Evolutionary conservation across 169 alveolate species (phyloP), one percentile per base, ranked within the genome.

Genomic region (Cryptosporidium felis): DNA sequence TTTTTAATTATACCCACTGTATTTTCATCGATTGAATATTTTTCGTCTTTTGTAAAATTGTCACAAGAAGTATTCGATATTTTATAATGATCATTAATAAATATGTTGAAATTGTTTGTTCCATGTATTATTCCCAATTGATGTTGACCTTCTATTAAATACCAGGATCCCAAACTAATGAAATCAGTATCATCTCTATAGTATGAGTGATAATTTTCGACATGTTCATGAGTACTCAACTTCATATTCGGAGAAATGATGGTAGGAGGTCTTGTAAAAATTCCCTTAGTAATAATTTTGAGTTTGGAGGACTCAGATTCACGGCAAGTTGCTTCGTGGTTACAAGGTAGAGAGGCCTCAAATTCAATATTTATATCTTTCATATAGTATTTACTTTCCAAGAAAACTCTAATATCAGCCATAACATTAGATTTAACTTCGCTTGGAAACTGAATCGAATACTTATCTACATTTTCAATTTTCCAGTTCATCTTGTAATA

Each of bases 111-210:
- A 40, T 74, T 74, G 41, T 41, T 56, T 38, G 85, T 53, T 40
- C 85, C 85, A 53, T 51, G 21, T 36, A 74, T 74, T 14, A 74
- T 9, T 18, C 85, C 85, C 12, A 74, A 58, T 28, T 74, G 74
- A 21, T 74, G 85, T 18, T 32, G 14, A 16, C 85, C 85, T 21
- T 56, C 59, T 10, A 74, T 16, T 9, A 74, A 26, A 12, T 56
- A 36, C 85, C 85, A 74, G 6, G 56, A 28, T 1, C 74, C 74
- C 8, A 40, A 26, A 53, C 56, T 30, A 42, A 65, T 46, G 5
- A 46, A 21, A 12, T 40, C 49, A 28, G 26, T 53, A 4, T 49
- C 59, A 41, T 36, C 26, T 65, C 36, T 38, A 12, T 18, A 56
- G 30, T 16, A 12, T 28, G 30, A 0, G 26, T 65, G 81, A 26